phyloP scores from a whole-genome alignment of 140 eudicot species.

The Cichorium intybus region DNA sequence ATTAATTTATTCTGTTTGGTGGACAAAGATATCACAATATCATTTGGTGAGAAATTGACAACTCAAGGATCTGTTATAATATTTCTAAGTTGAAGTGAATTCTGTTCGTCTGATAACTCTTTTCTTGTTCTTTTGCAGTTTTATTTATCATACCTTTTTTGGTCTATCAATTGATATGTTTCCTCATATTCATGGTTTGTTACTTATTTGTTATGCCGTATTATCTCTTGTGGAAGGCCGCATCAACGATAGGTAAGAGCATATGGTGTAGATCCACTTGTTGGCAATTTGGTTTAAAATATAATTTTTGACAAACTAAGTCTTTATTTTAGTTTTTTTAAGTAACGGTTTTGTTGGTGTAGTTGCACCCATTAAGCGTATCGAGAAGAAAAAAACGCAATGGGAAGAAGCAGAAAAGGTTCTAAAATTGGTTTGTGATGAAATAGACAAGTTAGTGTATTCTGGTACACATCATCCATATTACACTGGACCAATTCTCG shows the following conservation, averaged over 20 bases:
- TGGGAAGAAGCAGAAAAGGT: not conserved
- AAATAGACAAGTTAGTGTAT: not conserved
- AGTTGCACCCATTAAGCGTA: not conserved
- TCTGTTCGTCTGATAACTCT: too few species aligned
- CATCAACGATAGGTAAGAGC: not conserved
- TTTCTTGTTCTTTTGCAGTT: not conserved
- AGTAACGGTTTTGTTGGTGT: not conserved
- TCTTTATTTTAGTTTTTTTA: too few species aligned
- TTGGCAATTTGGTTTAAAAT: not conserved
- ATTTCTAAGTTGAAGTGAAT: not conserved
- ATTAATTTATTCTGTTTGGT: too few species aligned
- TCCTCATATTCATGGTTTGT: not conserved
- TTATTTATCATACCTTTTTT: not conserved
- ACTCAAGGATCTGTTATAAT: too few species aligned
- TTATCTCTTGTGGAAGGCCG: not conserved
- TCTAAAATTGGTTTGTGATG: not conserved
- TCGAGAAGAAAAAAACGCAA: not conserved
- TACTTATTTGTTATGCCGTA: not conserved
- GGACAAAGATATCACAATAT: too few species aligned
- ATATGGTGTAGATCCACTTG: too few species aligned
- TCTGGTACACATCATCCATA: not conserved
- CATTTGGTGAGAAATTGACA: too few species aligned
- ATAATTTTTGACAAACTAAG: too few species aligned
- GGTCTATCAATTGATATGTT: not conserved
- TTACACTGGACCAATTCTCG: slow-evolving; percentile 3